Conservation (phyloP, 768 basidiomycete species). For the Lactarius sp. region DNA sequence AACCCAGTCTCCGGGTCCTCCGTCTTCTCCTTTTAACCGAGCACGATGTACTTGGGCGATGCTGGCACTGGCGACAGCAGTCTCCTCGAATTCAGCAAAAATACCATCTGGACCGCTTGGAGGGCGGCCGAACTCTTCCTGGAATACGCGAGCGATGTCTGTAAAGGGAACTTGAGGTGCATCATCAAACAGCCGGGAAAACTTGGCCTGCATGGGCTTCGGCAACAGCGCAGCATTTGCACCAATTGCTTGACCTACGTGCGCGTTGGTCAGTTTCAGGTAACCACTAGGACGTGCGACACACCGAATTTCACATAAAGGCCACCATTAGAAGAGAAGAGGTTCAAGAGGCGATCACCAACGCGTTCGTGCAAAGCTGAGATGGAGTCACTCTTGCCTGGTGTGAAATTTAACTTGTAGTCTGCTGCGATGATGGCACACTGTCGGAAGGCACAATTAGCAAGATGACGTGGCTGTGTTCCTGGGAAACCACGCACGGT, state of each 20-base stretch:
- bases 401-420: conserved; percentile 87
- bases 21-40: conserved; percentile 34
- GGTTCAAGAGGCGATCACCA: conserved; percentile 68
- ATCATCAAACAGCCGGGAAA: conserved; percentile 80
- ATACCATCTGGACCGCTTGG: conserved; percentile 65
- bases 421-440: conserved; percentile 67
- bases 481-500: conserved; percentile 36
- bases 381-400: conserved; percentile 64
- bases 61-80: conserved; percentile 78
- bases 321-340: conserved; percentile 78
- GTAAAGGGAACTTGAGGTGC: conserved; percentile 80
- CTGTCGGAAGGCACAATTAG: conserved; percentile 32
- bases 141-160: conserved; percentile 62
- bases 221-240: conserved; percentile 86
- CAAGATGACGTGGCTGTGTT: neutral
- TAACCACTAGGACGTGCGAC: conserved; percentile 28
- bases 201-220: conserved; percentile 74
- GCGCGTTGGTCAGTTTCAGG: conserved; percentile 1
- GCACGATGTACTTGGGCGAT: conserved; percentile 86
- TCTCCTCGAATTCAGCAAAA: conserved; percentile 72
- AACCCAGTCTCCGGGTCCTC: too few relatives aligned
- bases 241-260: conserved; percentile 66
- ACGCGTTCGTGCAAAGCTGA: conserved; percentile 82
- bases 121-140: conserved; percentile 59
- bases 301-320: conserved; percentile 80